Evolutionary conservation across 805 yeast genomes (phyloP), one percentile per base, ranked within the genome.

Genomic region (Candida endomychidarum): DNA sequence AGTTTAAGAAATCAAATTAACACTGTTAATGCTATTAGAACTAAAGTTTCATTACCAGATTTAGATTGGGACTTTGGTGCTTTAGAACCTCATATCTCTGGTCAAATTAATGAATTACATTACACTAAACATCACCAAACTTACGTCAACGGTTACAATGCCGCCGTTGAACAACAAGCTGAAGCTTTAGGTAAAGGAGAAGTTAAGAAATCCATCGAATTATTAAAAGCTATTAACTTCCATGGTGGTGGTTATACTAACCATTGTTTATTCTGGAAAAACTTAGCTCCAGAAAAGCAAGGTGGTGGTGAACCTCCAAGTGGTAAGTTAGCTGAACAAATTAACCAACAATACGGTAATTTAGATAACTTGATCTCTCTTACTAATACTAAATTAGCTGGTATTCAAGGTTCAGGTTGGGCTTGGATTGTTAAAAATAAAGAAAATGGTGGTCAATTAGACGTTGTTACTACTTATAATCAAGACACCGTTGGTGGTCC

Each of bases 241-340:
- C 72, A 72, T 43, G 78, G 74, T 38, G 77, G 77, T 38, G 77
- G 77, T 16, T 72, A 72, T 60, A 63, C 70, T 45, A 73, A 73
- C 61, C 78, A 73, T 47, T 63, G 70, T 37, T 58, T 72, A 45
- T 73, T 73, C 59, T 73, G 76, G 76, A 69, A 71, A 48, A 70
- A 65, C 50, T 63, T 73, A 55, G 66, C 76, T 7, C 77, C 78
- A 14, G 59, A 50, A 41, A 60, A 58, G 41, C 58, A 58, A 41
- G 71, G 71, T 34, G 78, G 78, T 15, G 97, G 96, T 58, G 72
- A 73, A 55, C 63, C 70, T 27, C 81, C 86, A 38, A 24, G 51
- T 11, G 53, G 65, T 3, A 67, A 61, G 19, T 56, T 73, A 34
- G 73, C 67, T 43, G 54, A 56, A 48, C 58, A 57, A 43, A 67